Evolutionary conservation across 2,329 filamentous ascomycete species (phyloP), one percentile per base, ranked within the genome.

Genomic region (Setomelanomma holmii): DNA sequence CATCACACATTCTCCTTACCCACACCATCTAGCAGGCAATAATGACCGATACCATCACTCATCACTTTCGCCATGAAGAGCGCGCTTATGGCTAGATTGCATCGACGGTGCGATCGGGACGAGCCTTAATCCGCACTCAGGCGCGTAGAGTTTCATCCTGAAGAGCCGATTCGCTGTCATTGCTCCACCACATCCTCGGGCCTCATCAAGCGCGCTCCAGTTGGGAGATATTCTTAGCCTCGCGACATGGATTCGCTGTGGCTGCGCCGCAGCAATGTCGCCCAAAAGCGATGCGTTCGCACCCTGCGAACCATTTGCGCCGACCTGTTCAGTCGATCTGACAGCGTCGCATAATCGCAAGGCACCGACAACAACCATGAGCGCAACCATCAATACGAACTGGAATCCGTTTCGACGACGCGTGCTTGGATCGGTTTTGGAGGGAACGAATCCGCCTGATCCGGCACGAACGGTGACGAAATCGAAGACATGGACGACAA

Each of bases 271-370:
- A 68, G 54, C 41, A 12, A 33, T 40, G 40, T 33, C 39, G 43
- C 54, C 51, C 58, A 64, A 68, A 69, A 69, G 60, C 49, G 24
- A 43, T 35, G 55, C 40, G 59, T 61, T 63, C 60, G 59, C 66
- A 61, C 60, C 21, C 44, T 51, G 61, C 62, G 64, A 64, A 65
- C 62, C 35, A 51, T 57, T 45, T 61, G 47, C 51, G 56, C 41
- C 45, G 45, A 55, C 43, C 42, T 44, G 44, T 38, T 49, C 23
- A n/a, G 40, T 38, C 34, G 49, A 19, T 12, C 21, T 38, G 44
- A 52, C 41, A 30, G 39, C 51, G 45, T 36, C 39, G 44, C 24
- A 33, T 55, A 40, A n/a, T 48, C 40, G 36, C 46, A 48, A 36
- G 33, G 41, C 42, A 58, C 52, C 53, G 45, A 52, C 51, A 30